phyloP scores from a whole-genome alignment of 2,329 filamentous ascomycete genomes.

The Westerdykella sp. region DNA sequence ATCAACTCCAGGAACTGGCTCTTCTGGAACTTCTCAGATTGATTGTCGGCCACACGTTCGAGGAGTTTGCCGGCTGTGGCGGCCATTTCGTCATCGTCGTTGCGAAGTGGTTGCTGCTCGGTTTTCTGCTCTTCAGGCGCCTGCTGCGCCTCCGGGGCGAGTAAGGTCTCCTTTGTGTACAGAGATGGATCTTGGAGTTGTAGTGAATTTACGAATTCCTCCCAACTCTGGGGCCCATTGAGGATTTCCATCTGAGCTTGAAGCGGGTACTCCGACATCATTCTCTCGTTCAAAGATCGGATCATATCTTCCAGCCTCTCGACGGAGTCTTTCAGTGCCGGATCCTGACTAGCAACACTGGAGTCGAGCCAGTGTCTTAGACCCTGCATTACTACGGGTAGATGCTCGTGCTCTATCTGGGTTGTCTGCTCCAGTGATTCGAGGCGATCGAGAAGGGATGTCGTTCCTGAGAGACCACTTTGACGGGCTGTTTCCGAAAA shows the following conservation, averaged over 20 bases:
- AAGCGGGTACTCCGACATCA: slow-evolving; percentile 34
- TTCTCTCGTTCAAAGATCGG: slow-evolving; percentile 26
- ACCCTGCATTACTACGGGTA: neutral
- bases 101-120: slow-evolving; percentile 16
- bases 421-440: slow-evolving; percentile 1
- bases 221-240: slow-evolving; percentile 20
- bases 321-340: too few species aligned
- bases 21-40: slow-evolving; percentile 68
- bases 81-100: slow-evolving; percentile 62
- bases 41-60: slow-evolving; percentile 61
- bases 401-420: neutral
- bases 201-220: slow-evolving; percentile 17
- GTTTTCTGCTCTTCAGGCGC: slow-evolving; percentile 30
- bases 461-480: neutral
- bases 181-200: too few species aligned
- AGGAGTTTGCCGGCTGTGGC: slow-evolving; percentile 66
- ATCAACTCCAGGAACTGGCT: slow-evolving; percentile 72
- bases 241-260: slow-evolving; percentile 11
- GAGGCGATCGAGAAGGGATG: slow-evolving; percentile 17
- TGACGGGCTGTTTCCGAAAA: too few species aligned
- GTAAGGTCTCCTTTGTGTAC: slow-evolving; percentile 19
- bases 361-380: neutral
- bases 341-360: too few species aligned
- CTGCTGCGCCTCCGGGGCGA: slow-evolving; percentile 14
- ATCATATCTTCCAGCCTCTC: slow-evolving; percentile 16